phyloP scores from a whole-genome alignment of 129 eudicot genomes.

The Arctium minus region DNA sequence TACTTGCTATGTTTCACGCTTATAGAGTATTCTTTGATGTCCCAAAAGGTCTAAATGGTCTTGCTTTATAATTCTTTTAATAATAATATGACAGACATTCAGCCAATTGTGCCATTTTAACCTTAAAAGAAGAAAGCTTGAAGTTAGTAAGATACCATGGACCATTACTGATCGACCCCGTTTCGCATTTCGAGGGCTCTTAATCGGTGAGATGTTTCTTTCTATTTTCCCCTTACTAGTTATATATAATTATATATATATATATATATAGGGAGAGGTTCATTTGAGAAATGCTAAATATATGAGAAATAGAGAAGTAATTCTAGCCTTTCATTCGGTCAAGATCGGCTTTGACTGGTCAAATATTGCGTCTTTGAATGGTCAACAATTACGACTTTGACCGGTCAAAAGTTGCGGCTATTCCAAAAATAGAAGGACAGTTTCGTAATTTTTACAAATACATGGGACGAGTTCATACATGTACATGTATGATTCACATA shows the following conservation, averaged over 20 bases:
- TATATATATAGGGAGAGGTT: no score
- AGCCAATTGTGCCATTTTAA: slow-evolving; percentile 78
- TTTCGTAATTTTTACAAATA: no score
- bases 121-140: slow-evolving; percentile 54
- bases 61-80: not conserved
- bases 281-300: no score
- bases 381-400: no score
- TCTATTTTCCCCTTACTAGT: slow-evolving; percentile 1
- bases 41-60: not conserved
- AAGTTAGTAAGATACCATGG: slow-evolving; percentile 73
- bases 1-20: not conserved
- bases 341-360: no score
- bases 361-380: no score
- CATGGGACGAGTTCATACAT: no score
- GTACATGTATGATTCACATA: no score
- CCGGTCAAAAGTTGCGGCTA: no score
- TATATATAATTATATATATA: not conserved
- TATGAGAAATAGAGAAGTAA: no score
- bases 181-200: slow-evolving; percentile 83
- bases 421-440: no score
- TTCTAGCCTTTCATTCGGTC: no score
- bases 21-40: not conserved
- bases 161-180: slow-evolving; percentile 75
- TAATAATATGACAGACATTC: slow-evolving; percentile 60
- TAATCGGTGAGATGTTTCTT: slow-evolving; percentile 66